Conservation (phyloP, 75 land plant species). For the Pinus albicaulis region DNA sequence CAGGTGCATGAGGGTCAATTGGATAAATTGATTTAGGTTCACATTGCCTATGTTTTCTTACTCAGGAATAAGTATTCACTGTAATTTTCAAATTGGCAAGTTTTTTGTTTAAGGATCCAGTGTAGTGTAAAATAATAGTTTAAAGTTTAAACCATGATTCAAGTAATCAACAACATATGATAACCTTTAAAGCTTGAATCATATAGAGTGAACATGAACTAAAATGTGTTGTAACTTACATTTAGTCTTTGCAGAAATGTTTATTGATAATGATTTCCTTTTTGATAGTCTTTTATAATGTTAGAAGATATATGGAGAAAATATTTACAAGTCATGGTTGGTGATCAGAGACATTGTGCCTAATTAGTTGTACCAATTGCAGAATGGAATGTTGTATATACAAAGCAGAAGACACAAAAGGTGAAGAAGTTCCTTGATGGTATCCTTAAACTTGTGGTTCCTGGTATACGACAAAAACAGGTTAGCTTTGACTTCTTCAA, state of each 20-base stretch:
- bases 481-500: not conserved
- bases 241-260: not conserved
- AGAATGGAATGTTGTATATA: conserved; percentile 11
- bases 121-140: no score
- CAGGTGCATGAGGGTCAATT: no score
- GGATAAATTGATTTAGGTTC: no score
- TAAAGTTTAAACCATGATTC: no score
- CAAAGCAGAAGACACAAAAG: conserved; percentile 9
- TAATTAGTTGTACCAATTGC: not conserved
- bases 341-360: not conserved
- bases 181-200: no score
- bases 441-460: not conserved
- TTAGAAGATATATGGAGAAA: not conserved
- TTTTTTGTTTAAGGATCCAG: no score
- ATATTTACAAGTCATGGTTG: not conserved
- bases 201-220: not conserved
- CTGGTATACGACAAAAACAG: conserved; percentile 3
- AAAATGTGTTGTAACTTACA: not conserved
- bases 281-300: not conserved
- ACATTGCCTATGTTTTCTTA: no score
- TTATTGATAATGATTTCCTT: not conserved
- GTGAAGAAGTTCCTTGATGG: conserved; percentile 8
- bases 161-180: no score
- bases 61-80: no score
- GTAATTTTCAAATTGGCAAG: no score